Evolutionary conservation across 2,329 filamentous ascomycete genomes (phyloP), one percentile per base, ranked within the genome.

Genomic region (Mollisiaceae sp.): DNA sequence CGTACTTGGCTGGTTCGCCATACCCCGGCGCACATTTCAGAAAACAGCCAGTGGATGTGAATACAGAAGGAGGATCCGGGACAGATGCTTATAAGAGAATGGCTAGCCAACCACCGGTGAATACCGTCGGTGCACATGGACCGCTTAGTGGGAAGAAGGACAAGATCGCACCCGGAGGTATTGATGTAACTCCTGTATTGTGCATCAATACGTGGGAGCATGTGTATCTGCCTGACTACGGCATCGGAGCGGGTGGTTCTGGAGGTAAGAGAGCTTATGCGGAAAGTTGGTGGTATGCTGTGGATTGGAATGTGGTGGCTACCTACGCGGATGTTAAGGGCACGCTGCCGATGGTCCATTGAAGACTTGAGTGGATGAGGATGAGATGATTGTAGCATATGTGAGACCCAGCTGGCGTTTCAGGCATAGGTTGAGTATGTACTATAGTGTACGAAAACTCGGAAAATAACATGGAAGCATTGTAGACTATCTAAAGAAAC

Each of bases 161-260:
- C 15, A 78, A 77, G 63, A 78, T 84, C 65, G 84, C 88, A 5
- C 88, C 90, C 1, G 91, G 90, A 45, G 89, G 89, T 65, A 84
- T 87, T 69, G 85, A 90, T 58, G 78, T 94, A 39, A 83, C 88
- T 64, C 94, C 94, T 14, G 83, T 98, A 67, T 82, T 99, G 73
- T 97, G 94, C 77, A 85, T 98, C 66, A 98, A 93, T 80, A 97
- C 93, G 5, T 99, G 95, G 95, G 90, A 98, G 82, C 95, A 98
- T 79, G 89, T 91, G 9, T 99, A 91, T 87, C 81, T 98, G 77
- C 85, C 86, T 63, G 93, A 98, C 78, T 97, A 91, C 78, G 86
- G 86, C 60, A 76, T 88, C 36, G 82, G 83, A 11, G 62, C 65
- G 1, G 77, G 77, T 47, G 90, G 90, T 5, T 78, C 89, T 63